Evolutionary conservation across 2,329 filamentous ascomycete species (phyloP).

Genomic region (Biscogniauxia mediterranea): DNA sequence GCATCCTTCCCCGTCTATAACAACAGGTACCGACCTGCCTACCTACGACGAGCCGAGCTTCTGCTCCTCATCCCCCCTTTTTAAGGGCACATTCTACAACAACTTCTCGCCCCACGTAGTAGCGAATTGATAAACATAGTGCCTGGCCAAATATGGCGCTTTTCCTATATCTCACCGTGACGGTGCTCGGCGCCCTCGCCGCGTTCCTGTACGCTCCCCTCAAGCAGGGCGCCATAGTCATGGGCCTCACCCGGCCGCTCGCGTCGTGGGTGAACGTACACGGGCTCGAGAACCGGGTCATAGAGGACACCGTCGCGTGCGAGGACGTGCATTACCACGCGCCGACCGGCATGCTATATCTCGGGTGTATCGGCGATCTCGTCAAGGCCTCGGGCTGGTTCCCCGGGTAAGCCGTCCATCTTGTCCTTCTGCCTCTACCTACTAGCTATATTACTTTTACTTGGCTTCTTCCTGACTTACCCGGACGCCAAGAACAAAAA

Average conservation of each 20-base stretch:
- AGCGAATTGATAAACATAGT: neutral
- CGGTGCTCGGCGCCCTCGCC: conserved; percentile 18
- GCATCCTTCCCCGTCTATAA: neutral
- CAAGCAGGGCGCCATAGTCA: conserved; percentile 11
- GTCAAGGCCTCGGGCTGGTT: conserved; percentile 21
- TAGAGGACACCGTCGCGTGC: conserved; percentile 54
- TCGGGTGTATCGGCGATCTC: conserved; percentile 51
- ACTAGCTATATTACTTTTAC: neutral
- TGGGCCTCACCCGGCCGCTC: conserved; percentile 20
- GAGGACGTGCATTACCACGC: conserved; percentile 59
- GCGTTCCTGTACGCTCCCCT: conserved; percentile 22
- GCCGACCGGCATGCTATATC: conserved; percentile 49
- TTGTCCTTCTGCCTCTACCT: neutral
- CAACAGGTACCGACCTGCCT: neutral
- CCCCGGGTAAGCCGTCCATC: conserved; percentile 22
- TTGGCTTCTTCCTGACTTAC: neutral
- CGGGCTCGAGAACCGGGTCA: conserved; percentile 29
- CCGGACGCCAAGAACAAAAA: neutral
- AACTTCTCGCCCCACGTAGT: neutral
- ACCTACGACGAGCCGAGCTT: neutral
- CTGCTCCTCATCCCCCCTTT: neutral
- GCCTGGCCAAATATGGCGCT: conserved; percentile 15
- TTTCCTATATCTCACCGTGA: conserved; percentile 14
- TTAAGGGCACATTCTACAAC: neutral
- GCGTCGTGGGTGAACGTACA: conserved; percentile 18